Conservation (phyloP, 495 filamentous ascomycete genomes). For the Neurospora cerealis region DNA sequence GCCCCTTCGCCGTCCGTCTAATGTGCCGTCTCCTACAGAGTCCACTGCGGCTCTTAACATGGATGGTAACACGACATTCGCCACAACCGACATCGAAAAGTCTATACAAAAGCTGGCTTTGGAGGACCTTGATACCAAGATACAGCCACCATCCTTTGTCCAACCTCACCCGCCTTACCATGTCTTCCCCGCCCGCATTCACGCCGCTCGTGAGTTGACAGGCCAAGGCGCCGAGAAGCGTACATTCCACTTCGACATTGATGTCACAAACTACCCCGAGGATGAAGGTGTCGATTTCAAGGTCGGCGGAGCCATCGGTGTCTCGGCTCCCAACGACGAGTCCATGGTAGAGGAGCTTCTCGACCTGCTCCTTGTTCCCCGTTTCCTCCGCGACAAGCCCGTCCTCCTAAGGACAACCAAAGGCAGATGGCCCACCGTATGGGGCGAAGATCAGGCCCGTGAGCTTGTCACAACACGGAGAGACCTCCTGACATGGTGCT, state of each 20-base stretch:
- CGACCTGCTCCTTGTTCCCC: conserved; percentile 66
- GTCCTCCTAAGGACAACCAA: conserved; percentile 64
- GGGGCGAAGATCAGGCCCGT: conserved; percentile 82
- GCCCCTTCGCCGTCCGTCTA: conserved; percentile 29
- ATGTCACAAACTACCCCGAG: conserved; percentile 89
- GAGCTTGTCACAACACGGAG: conserved; percentile 79
- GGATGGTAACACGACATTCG: conserved; percentile 1
- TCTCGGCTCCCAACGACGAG: conserved; percentile 76
- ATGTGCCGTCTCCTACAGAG: conserved; percentile 28
- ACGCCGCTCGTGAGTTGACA: conserved; percentile 76
- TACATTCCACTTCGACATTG: conserved; percentile 94
- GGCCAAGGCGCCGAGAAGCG: conserved; percentile 88
- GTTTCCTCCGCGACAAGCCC: conserved; percentile 68
- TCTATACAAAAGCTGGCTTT: conserved; percentile 21
- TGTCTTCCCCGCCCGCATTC: conserved; percentile 77
- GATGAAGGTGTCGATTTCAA: conserved; percentile 87
- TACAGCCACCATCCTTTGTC: conserved; percentile 78
- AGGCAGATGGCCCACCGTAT: conserved; percentile 94
- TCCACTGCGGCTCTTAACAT: conserved; percentile 22
- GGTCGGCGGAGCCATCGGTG: conserved; percentile 89
- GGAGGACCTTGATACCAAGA: conserved; percentile 33
- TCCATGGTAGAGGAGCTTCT: conserved; percentile 74
- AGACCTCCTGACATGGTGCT: conserved; percentile 89
- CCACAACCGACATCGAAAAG: conserved; percentile 11
- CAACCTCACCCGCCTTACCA: conserved; percentile 91